phyloP scores from a whole-genome alignment of 371 early-diverging fungal genomes.

The Syncephalastrum monosporum region DNA sequence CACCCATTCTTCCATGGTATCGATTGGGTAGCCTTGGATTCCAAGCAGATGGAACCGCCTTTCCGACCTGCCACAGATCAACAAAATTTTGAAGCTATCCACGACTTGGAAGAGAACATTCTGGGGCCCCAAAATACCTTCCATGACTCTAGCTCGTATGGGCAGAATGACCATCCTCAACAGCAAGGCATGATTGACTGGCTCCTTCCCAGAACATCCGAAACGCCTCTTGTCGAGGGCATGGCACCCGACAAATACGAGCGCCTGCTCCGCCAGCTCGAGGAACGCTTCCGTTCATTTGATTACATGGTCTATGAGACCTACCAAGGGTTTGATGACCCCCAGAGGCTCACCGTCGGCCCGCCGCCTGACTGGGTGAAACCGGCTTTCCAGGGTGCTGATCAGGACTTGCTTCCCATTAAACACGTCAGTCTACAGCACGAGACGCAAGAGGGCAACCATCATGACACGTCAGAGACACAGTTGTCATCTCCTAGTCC shows the following conservation, averaged over 20 bases:
- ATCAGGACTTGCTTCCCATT: slow-evolving; percentile 9
- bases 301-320: slow-evolving; percentile 58
- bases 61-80: slow-evolving; percentile 51
- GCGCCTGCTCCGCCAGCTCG: slow-evolving; percentile 18
- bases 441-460: too few relatives aligned
- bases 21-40: slow-evolving; percentile 35
- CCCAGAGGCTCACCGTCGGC: slow-evolving; percentile 51
- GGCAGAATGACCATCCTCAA: too few relatives aligned
- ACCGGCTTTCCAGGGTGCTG: slow-evolving; percentile 39
- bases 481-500: too few relatives aligned
- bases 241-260: slow-evolving; percentile 10
- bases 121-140: not conserved
- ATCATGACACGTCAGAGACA: too few relatives aligned
- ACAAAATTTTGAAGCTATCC: slow-evolving; percentile 82
- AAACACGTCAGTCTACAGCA: too few relatives aligned
- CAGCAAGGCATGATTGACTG: not conserved
- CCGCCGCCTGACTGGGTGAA: slow-evolving; percentile 63
- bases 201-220: slow-evolving; percentile 69
- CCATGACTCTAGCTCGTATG: too few relatives aligned
- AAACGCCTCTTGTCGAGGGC: slow-evolving; percentile 47
- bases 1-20: slow-evolving; percentile 44
- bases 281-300: slow-evolving; percentile 50
- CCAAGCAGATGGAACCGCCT: slow-evolving; percentile 41
- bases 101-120: slow-evolving; percentile 76
- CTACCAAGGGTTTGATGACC: slow-evolving; percentile 53